Conservation (phyloP, 202 grass and related monocot species). For the Zoysia matrella region DNA sequence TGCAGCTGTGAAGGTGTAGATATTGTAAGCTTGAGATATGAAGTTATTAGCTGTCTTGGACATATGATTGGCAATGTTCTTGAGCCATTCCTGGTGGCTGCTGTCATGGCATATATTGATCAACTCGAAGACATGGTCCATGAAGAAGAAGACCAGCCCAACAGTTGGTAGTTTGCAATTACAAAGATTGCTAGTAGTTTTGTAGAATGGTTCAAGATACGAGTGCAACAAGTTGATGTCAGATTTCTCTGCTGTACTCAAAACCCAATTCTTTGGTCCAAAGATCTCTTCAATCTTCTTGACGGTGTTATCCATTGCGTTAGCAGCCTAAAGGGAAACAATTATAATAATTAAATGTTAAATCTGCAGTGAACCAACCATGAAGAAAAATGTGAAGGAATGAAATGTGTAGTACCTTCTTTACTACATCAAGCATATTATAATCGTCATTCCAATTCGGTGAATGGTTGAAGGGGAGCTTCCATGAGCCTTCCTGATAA, state of each 20-base stretch:
- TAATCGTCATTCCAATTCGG: conserved; percentile 79
- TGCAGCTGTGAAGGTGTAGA: conserved; percentile 82
- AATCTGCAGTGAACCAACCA: background rate
- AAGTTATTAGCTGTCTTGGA: conserved; percentile 58
- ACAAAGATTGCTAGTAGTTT: conserved; percentile 92
- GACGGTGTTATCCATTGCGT: conserved; percentile 78
- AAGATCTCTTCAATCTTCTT: conserved; percentile 85
- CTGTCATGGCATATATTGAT: conserved; percentile 59
- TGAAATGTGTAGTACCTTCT: conserved; percentile 62
- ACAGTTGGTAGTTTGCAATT: conserved; percentile 80
- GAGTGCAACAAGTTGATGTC: conserved; percentile 67
- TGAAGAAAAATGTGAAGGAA: conserved; percentile 28
- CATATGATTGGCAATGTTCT: conserved; percentile 79
- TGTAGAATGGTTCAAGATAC: conserved; percentile 81
- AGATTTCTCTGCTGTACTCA: conserved; percentile 67
- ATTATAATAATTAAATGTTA: background rate
- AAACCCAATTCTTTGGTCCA: conserved; percentile 52
- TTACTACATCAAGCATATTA: conserved; percentile 80
- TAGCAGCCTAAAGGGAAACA: conserved; percentile 62
- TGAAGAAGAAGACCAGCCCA: conserved; percentile 92
- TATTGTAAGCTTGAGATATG: conserved; percentile 67
- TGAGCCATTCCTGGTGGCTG: conserved; percentile 76
- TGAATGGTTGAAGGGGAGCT: conserved; percentile 80
- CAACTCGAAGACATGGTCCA: conserved; percentile 89
- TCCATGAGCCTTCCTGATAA: conserved; percentile 88